Conservation (phyloP, 164 flowering plant genomes). For the Chimonanthus praecox region DNA sequence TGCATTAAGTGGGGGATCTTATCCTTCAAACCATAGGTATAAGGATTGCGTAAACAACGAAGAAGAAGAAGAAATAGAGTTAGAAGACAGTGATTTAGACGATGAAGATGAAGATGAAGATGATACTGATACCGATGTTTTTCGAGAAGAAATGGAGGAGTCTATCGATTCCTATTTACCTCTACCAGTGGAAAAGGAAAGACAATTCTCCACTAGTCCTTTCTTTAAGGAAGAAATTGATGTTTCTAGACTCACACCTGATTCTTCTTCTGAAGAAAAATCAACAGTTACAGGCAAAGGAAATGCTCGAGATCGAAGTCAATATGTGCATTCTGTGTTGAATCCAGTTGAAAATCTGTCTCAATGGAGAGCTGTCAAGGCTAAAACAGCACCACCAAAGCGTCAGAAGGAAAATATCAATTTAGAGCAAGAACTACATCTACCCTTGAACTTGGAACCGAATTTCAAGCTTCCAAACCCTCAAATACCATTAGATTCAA, state of each 20-base stretch:
- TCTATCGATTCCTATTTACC: constrained; percentile 19
- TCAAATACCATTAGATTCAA: constrained; percentile 21
- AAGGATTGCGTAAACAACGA: constrained; percentile 71
- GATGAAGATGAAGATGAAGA: constrained; percentile 35
- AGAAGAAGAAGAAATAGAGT: constrained; percentile 18
- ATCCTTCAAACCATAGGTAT: constrained; percentile 75
- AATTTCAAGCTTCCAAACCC: constrained; percentile 24
- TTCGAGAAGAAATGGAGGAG: constrained; percentile 10
- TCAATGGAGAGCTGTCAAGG: constrained; percentile 86
- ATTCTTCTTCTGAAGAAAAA: constrained; percentile 17
- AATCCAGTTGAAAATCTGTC: constrained; percentile 81
- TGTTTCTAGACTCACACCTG: constrained; percentile 14
- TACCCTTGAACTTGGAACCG: constrained; percentile 44
- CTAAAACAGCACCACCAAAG: constrained; percentile 25
- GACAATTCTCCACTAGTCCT: constrained; percentile 9
- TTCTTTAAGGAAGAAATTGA: constrained; percentile 15
- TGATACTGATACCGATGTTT: constrained; percentile 25
- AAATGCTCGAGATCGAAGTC: constrained; percentile 51
- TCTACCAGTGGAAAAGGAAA: no score
- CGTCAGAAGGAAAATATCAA: constrained; percentile 57
- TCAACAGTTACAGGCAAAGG: constrained; percentile 14
- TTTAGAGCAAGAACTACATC: constrained; percentile 30
- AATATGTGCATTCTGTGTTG: constrained; percentile 60
- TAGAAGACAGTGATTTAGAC: constrained; percentile 9
- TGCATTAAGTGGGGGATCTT: constrained; percentile 27